phyloP scores from a whole-genome alignment of 768 basidiomycete species.

The Kwoniella botswanensis region DNA sequence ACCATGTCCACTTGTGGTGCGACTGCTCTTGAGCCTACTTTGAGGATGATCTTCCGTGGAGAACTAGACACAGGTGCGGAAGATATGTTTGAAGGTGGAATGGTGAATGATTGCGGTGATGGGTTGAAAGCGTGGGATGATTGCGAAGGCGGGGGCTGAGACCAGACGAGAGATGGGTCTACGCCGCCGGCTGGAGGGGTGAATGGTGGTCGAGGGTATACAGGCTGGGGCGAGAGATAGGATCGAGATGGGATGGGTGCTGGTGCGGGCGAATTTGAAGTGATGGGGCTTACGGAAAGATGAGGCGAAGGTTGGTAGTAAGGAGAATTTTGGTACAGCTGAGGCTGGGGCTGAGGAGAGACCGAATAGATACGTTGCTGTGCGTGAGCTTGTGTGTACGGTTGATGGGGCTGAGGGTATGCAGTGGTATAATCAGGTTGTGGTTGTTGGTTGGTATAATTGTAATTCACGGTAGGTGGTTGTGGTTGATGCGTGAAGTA shows the following conservation, averaged over 20 bases:
- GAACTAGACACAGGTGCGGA: background rate
- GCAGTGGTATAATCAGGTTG: conserved; percentile 5
- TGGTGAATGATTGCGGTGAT: background rate
- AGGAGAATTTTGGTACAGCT: background rate
- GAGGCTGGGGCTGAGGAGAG: background rate
- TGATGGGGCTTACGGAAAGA: background rate
- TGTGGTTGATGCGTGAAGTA: conserved; percentile 13
- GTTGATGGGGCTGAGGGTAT: background rate
- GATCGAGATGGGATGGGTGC: background rate
- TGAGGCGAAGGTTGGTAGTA: conserved; percentile 1
- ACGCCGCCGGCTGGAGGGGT: conserved; percentile 5
- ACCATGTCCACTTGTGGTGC: conserved; percentile 4
- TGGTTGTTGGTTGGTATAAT: background rate
- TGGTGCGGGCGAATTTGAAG: background rate
- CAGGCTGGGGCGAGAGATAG: background rate
- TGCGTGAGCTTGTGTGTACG: background rate
- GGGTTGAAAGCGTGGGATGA: background rate
- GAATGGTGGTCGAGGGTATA: background rate
- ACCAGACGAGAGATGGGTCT: conserved; percentile 10
- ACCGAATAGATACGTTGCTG: too few relatives aligned
- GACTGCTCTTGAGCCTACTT: background rate
- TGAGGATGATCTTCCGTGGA: conserved; percentile 2
- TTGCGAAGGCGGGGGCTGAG: background rate
- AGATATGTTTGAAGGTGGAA: background rate
- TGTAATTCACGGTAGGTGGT: conserved; percentile 9